Evolutionary conservation across 78 protist species (phyloP), one percentile per base, ranked within the genome.

Genomic region (Dictyostelium purpureum): DNA sequence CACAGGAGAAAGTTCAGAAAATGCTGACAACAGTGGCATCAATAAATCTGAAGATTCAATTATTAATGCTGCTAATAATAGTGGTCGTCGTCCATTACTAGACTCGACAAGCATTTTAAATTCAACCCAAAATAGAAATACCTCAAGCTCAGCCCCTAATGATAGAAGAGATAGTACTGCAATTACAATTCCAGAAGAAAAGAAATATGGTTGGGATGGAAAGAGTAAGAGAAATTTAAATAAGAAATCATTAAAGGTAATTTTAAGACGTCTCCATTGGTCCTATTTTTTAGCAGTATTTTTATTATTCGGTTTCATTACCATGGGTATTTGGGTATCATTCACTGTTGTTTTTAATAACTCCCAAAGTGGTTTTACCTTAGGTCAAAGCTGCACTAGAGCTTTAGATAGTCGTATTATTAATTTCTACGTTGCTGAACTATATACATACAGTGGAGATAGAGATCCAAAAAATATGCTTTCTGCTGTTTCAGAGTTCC

Each of bases 201-300:
- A 9, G 6, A 33, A 57, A 40, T 57, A 57, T 47, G 75, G 57
- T n/a, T 85, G 92, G 92, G 92, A 85, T 73, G 92, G 92, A 16
- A 28, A 37, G 24, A 73, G 49, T 51, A 85, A 85, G 54, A 52
- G 92, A 61, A 85, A 85, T 47, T 28, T 85, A 59, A 85, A 85
- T 47, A 85, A 85, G 82, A 52, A 61, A 42, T 51, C 83, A 6
- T 24, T 85, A 2, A 70, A 63, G 59, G 33, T 43, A n/a, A 52
- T 69, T 6, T 37, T 85, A 24, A 14, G 73, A 6, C 43, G 82
- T 38, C 61, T 74, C 6, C 92, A 85, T 61, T 42, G 63, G 21
- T 56, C 59, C 2, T 85, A 85, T 47, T 19, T 54, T 5, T 37
- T 57, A 33, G 92, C 92, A 0, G 9, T 65, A 1, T 61, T 85